phyloP scores from a whole-genome alignment of 306 rosid species.

The Lotus japonicus region DNA sequence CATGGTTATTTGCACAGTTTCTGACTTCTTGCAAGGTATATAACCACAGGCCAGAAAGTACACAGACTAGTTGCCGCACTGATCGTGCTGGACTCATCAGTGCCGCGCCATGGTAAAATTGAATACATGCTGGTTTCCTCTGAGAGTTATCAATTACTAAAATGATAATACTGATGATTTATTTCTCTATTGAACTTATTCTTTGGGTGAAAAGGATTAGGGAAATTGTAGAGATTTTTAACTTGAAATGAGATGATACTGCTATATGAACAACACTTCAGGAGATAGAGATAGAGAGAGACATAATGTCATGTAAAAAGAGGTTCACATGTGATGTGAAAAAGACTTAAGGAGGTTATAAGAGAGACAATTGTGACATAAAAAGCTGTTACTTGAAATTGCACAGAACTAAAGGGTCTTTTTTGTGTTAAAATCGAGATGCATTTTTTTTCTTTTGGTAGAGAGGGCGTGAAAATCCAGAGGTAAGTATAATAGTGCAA shows the following conservation, averaged over 20 bases:
- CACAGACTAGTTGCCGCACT: slow-evolving; percentile 71
- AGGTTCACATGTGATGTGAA: no score
- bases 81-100: slow-evolving; percentile 68
- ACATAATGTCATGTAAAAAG: no score
- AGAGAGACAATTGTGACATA: no score
- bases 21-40: slow-evolving; percentile 58
- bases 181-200: neutral
- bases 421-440: no score
- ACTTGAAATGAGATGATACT: neutral
- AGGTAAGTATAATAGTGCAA: no score
- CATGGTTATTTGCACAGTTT: slow-evolving; percentile 63
- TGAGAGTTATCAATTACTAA: neutral
- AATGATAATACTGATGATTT: neutral
- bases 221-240: neutral
- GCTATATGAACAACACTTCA: neutral
- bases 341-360: no score
- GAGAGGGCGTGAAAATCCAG: no score
- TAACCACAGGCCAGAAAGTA: slow-evolving; percentile 45
- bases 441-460: no score
- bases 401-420: no score
- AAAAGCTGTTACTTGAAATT: no score
- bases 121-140: neutral
- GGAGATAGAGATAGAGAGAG: no score
- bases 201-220: neutral
- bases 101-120: slow-evolving; percentile 53